A percentile compares a stretch with the other conserved stretches of the same genome.
Conservation (phyloP, 257 asterid genomes). For the Mitragyna speciosa region DNA sequence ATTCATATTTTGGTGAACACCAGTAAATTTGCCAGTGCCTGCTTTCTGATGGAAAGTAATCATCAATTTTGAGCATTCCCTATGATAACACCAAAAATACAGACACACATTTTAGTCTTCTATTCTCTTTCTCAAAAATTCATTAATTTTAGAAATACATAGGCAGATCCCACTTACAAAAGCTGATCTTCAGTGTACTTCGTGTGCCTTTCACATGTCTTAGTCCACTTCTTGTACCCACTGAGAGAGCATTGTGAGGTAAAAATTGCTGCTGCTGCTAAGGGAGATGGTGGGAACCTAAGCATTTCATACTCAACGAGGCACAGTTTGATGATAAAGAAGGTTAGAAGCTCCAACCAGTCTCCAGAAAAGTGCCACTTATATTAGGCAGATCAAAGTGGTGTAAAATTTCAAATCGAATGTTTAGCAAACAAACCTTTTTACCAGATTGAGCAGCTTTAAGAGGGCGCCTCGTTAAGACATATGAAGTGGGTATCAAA, state of each 20-base stretch:
- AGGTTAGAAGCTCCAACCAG: conserved; percentile 74
- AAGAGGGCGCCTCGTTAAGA: conserved; percentile 78
- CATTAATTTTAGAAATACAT: no score
- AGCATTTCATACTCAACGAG: conserved; percentile 85
- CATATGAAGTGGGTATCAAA: conserved; percentile 79
- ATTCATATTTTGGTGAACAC: conserved; percentile 37
- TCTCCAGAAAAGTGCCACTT: conserved; percentile 12
- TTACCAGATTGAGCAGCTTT: conserved; percentile 79
- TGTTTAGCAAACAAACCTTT: conserved; percentile 40
- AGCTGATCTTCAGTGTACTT: conserved; percentile 59
- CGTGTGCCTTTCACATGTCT: conserved; percentile 59
- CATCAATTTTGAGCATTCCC: conserved; percentile 51
- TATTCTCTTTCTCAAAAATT: neutral
- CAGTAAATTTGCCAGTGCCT: conserved; percentile 37
- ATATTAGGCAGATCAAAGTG: neutral
- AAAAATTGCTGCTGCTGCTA: conserved; percentile 91
- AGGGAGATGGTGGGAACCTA: conserved; percentile 64
- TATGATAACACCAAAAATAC: neutral
- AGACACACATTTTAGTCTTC: neutral
- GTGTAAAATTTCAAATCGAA: neutral
- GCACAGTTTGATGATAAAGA: conserved; percentile 76
- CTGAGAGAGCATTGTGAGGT: conserved; percentile 66
- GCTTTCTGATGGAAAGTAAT: conserved; percentile 41
- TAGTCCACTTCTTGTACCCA: conserved; percentile 63
- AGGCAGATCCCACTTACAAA: conserved; percentile 45